Base-by-base conservation (phyloP, 352 stramenopile species). In the Phytophthora agathidicida region DNA sequence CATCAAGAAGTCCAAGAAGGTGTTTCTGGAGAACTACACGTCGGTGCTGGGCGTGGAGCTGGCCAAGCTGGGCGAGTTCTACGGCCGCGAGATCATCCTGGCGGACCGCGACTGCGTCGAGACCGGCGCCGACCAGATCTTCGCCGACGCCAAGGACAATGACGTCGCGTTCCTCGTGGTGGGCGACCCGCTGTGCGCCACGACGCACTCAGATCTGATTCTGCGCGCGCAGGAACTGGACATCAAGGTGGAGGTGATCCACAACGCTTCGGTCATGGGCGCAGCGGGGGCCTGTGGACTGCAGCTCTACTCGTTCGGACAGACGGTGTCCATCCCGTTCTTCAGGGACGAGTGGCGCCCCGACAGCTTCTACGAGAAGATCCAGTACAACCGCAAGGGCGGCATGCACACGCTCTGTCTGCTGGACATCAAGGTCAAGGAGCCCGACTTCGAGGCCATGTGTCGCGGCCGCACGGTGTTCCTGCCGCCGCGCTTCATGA, bases 391-490 rank as follows among this genome's bases (percentile, higher is more conserved):
- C 80, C 78, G 78, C 27, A 73, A 88, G 32, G 94, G 92, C 32
- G 96, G 95, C 31, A 98, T 99, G 86, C 97, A 99, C 80, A 99
- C 97, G 38, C 85, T 99, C 6, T 99, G 96, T 73, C 71, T 99
- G 24, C 77, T 99, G 11, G 96, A 99, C 72, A 99, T 99, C 71
- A 99, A 99, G 81, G 94, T 99, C 14, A 99, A 99, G 73, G 97
- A 99, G 75, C 97, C 97, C 33, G 97, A 99, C 78, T 99, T 98
- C 68, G 90, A 98, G 22, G 93, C 95, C 45, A 98, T 99, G 89
- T 88, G 84, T 27, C 97, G 94, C 64, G 96, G 93, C 41, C 87
- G 84, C 58, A 96, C 76, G 43, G 79, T 95, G 14, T 99, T 94
- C 70, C 75, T 99, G 55, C 97, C 97, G 37, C 97, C 97, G 37